Evolutionary conservation across 257 asterid genomes (phyloP).

Genomic region (Asclepias syriaca): DNA sequence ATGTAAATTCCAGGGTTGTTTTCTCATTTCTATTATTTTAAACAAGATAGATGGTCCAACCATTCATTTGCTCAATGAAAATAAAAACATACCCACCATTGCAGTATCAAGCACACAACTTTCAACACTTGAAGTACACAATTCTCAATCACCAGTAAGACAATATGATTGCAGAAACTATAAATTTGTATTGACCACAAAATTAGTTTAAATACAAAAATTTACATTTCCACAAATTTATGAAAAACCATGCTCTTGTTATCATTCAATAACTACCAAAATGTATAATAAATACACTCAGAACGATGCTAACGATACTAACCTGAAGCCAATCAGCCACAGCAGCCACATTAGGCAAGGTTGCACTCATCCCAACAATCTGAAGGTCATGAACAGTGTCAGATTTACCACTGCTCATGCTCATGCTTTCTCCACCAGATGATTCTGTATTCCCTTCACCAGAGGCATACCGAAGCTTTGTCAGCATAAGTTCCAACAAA

Average conservation of each 20-base stretch:
- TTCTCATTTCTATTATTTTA: background rate
- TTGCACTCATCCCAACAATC: constrained; percentile 99
- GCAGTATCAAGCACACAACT: background rate
- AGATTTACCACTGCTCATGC: constrained; percentile 67
- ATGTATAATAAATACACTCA: constrained; percentile 7
- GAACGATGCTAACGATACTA: constrained; percentile 26
- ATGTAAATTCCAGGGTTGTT: background rate
- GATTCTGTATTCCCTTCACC: constrained; percentile 89
- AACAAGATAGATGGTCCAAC: background rate
- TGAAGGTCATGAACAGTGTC: constrained; percentile 86
- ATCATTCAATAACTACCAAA: background rate
- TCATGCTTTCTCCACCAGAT: constrained; percentile 90
- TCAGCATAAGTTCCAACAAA: constrained; percentile 88
- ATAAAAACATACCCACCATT: background rate
- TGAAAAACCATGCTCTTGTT: background rate
- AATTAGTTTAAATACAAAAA: background rate
- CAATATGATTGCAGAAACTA: background rate
- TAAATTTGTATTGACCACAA: background rate
- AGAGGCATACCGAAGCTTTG: constrained; percentile 91
- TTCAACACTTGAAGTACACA: background rate
- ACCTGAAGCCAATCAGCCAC: constrained; percentile 98
- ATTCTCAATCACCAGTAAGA: background rate
- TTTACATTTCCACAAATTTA: background rate
- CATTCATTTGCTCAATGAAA: background rate
- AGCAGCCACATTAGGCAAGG: constrained; percentile 91